phyloP scores from a whole-genome alignment of 176 grass and related monocot genomes.

The Puya raimondii region DNA sequence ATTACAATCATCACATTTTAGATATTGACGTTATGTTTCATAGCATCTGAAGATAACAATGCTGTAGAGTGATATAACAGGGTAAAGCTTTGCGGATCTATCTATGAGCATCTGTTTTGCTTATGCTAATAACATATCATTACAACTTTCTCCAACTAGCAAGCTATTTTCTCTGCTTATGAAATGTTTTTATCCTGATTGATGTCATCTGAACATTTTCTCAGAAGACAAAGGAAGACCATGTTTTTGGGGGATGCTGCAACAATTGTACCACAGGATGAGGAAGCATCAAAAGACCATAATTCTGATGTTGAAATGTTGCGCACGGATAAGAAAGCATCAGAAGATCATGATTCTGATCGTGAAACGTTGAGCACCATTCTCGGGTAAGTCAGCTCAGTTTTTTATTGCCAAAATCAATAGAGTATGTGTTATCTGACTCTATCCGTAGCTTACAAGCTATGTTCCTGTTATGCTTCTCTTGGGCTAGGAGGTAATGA shows the following conservation, averaged over 20 bases:
- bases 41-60: too few species aligned
- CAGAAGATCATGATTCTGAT: constrained; percentile 34
- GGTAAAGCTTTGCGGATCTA: too few species aligned
- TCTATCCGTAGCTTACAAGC: constrained; percentile 9
- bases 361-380: constrained; percentile 44
- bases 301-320: constrained; percentile 51
- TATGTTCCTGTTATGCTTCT: not conserved
- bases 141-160: not conserved
- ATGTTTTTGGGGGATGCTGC: constrained; percentile 19
- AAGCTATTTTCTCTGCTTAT: not conserved
- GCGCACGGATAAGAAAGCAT: constrained; percentile 36
- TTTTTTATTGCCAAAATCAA: constrained; percentile 12
- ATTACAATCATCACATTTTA: constrained; percentile 17
- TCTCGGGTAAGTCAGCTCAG: constrained; percentile 46
- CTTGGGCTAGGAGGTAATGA: not conserved
- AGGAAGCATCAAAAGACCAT: constrained; percentile 26
- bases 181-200: constrained; percentile 11
- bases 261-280: constrained; percentile 18
- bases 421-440: constrained; percentile 1
- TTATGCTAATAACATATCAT: too few species aligned
- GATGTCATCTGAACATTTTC: constrained; percentile 9
- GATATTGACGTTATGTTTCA: not conserved
- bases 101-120: too few species aligned
- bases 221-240: constrained; percentile 28
- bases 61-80: too few species aligned